Percentiles rank a stretch among this genome's conserved stretches.
phyloP scores from a whole-genome alignment of 2,329 filamentous ascomycete species.

The Microcyclosporella mali region DNA sequence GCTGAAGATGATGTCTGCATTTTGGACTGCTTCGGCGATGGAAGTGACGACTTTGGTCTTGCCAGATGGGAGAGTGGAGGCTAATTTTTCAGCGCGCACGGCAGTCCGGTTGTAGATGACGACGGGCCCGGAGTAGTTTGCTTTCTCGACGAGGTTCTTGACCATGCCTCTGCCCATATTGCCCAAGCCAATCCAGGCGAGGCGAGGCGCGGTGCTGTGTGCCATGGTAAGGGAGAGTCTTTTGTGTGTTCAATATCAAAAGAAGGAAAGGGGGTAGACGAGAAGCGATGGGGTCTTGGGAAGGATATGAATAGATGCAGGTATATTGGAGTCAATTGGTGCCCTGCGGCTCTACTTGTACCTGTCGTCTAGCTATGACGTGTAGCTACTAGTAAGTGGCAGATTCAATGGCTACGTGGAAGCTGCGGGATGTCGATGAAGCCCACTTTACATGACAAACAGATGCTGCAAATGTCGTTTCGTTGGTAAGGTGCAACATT shows the following conservation, averaged over 20 bases:
- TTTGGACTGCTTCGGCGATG: constrained; percentile 59
- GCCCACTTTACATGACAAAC: too few species aligned
- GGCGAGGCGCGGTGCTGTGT: constrained; percentile 16
- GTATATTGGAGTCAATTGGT: too few species aligned
- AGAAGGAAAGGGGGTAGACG: too few species aligned
- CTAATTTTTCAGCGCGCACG: constrained; percentile 59
- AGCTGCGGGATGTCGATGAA: too few species aligned
- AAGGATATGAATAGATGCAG: too few species aligned
- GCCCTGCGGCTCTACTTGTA: too few species aligned
- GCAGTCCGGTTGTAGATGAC: constrained; percentile 75
- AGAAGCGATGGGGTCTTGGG: too few species aligned
- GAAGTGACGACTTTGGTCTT: constrained; percentile 60
- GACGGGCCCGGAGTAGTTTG: constrained; percentile 61
- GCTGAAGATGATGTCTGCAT: constrained; percentile 73
- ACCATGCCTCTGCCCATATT: constrained; percentile 86
- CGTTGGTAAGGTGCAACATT: too few species aligned
- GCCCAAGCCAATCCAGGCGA: constrained; percentile 77
- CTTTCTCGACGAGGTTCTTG: constrained; percentile 77
- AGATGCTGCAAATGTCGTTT: too few species aligned
- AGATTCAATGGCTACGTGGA: too few species aligned
- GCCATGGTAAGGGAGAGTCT: constrained; percentile 7
- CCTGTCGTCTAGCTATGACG: too few species aligned
- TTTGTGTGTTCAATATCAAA: neutral
- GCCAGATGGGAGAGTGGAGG: constrained; percentile 52
- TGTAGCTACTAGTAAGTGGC: too few species aligned